Percentiles rank a stretch among this genome's conserved stretches.
Conservation (phyloP, 1,139 yeast genomes). For the Pneumocystis oryctolagi region DNA sequence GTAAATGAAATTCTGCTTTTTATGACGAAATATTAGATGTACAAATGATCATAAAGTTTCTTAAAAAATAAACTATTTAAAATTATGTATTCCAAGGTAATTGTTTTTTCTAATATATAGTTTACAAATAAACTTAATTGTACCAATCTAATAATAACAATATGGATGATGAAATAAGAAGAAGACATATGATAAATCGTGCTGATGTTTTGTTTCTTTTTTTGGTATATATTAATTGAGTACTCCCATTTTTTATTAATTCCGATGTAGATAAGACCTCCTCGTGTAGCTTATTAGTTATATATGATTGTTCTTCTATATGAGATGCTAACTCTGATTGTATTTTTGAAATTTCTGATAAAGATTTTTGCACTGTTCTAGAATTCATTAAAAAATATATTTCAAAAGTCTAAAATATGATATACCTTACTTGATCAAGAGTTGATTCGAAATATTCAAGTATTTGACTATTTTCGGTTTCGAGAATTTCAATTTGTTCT, state of each 20-base stretch:
- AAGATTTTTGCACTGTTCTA: conserved; percentile 56
- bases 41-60: not conserved
- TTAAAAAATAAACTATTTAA: not conserved
- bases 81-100: not conserved
- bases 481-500: conserved; percentile 53
- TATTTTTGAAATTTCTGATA: conserved; percentile 63
- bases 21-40: not conserved
- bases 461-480: conserved; percentile 57
- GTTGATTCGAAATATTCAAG: conserved; percentile 46
- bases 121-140: not conserved
- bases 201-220: conserved; percentile 31
- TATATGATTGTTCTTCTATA: conserved; percentile 59
- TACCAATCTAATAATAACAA: conserved; percentile 9
- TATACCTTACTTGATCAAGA: conserved; percentile 26
- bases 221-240: conserved; percentile 56
- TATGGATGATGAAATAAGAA: conserved; percentile 8
- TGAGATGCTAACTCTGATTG: conserved; percentile 69
- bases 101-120: not conserved
- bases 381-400: conserved; percentile 16
- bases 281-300: conserved; percentile 50
- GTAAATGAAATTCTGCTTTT: not conserved
- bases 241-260: conserved; percentile 62
- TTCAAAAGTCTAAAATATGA: not conserved
- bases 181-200: conserved; percentile 5
- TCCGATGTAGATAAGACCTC: conserved; percentile 56